Evolutionary conservation across 2,329 filamentous ascomycete species (phyloP).

Genomic region (Thelonectria rubi): DNA sequence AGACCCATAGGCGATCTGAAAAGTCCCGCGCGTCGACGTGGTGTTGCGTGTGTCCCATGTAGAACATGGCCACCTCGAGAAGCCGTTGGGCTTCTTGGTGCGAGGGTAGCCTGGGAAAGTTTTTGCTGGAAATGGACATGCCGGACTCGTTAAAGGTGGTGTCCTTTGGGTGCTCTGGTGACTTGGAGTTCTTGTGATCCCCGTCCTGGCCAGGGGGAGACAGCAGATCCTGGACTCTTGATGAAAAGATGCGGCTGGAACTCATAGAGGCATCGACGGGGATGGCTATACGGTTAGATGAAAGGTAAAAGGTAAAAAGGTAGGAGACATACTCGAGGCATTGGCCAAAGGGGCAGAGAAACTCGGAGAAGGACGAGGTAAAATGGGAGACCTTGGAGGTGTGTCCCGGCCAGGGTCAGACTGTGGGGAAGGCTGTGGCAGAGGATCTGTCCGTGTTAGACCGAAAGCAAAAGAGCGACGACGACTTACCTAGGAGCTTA

Average conservation of each 20-base stretch:
- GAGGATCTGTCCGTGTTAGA: constrained; percentile 29
- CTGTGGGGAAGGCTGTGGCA: constrained; percentile 33
- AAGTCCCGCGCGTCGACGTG: constrained; percentile 41
- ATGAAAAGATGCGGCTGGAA: constrained; percentile 39
- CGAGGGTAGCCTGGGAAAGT: constrained; percentile 37
- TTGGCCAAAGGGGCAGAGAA: constrained; percentile 36
- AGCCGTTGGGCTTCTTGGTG: constrained; percentile 37
- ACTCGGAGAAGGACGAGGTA: constrained; percentile 39
- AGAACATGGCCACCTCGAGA: constrained; percentile 37
- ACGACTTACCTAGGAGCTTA: constrained; percentile 27
- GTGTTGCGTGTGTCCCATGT: constrained; percentile 41
- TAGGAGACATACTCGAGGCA: constrained; percentile 33
- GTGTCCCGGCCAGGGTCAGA: constrained; percentile 24
- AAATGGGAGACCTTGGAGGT: constrained; percentile 34
- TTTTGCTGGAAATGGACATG: constrained; percentile 35
- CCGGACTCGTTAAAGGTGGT: constrained; percentile 25
- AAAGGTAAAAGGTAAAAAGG: rapidly evolving
- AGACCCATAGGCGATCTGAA: constrained; percentile 40
- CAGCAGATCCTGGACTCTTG: constrained; percentile 38
- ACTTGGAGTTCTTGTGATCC: constrained; percentile 30
- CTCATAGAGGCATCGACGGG: constrained; percentile 39
- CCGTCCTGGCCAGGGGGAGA: constrained; percentile 32
- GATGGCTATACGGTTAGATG: constrained; percentile 26
- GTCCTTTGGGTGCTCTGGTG: constrained; percentile 32
- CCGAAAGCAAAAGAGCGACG: background rate